Base-by-base conservation (phyloP, 1,284 basidiomycete species). In the Naganishia sp. region DNA sequence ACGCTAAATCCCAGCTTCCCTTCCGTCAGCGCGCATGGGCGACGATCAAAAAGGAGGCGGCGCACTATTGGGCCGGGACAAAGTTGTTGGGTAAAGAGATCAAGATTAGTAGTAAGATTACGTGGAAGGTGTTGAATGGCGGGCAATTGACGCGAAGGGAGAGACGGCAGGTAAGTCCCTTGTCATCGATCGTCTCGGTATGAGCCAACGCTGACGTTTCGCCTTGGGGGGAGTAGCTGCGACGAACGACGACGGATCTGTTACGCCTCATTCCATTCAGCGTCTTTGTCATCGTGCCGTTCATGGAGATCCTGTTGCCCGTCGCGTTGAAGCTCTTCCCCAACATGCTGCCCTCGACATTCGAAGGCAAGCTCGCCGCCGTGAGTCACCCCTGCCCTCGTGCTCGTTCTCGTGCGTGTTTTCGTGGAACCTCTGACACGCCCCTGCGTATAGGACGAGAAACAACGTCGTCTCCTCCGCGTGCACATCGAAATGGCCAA, bases 401-500 rank as follows among this genome's bases (percentile, higher is more conserved):
- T 21, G 21, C 36, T 21, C 28, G 6, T 25, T 9, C 25, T 16
- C 39, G 13, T 60, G 18, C 21, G 57, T 25, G 31, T 28, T 28
- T 28, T 28, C 39, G 18, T 15, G 18, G 31, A 18, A 44, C 36
- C 13, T 45, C 42, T 46, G 9, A 54, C 23, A 6, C 39, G n/a
- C 9, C 36, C 0, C 36, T 1, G 6, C 9, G 10, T 7, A 3
- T 74, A 94, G 91, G 93, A 97, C 77, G 95, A 99, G 81, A 99
- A 99, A 81, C 87, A 96, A 74, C 88, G 95, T 71, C 97, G 97
- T 77, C 84, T 98, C 2, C 87, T 99, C 57, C 90, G 94, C 73
- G 92, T 97, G 25, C 86, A 95, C 64, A 83, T 99, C 31, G 94
- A 98, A 78, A 98, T 99, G 94, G 96, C 96, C 73, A 99, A 99